Conservation (phyloP, 148 eudicot species). For the Heliamphora exappendiculata region DNA sequence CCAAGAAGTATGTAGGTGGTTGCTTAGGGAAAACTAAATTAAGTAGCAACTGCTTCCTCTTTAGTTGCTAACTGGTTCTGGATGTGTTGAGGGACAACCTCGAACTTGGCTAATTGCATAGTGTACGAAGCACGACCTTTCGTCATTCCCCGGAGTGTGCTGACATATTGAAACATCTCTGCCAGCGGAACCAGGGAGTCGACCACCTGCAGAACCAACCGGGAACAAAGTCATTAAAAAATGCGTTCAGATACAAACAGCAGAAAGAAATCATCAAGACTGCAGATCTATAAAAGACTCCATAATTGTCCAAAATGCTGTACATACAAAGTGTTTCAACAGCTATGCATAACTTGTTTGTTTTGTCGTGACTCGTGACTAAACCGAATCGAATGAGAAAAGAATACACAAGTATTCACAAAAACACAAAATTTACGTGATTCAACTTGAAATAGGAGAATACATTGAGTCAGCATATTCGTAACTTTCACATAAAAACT, state of each 20-base stretch:
- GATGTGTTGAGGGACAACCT: slow-evolving; percentile 93
- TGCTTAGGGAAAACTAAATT: background rate
- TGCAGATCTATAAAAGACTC: background rate
- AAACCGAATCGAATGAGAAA: too few relatives aligned
- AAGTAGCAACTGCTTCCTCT: slow-evolving; percentile 77
- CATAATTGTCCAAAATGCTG: background rate
- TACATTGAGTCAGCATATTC: too few relatives aligned
- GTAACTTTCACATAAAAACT: too few relatives aligned
- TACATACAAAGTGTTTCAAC: too few relatives aligned
- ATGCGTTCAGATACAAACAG: background rate
- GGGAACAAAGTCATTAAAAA: background rate
- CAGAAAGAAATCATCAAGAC: background rate
- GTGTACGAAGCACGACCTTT: slow-evolving; percentile 94
- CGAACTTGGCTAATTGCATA: slow-evolving; percentile 90
- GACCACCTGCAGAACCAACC: slow-evolving; percentile 52
- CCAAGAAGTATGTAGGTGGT: slow-evolving; percentile 4
- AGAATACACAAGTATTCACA: too few relatives aligned
- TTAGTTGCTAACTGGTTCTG: slow-evolving; percentile 81
- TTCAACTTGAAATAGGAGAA: too few relatives aligned
- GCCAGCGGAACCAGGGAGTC: slow-evolving; percentile 84
- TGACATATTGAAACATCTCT: slow-evolving; percentile 96
- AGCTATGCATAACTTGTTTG: background rate
- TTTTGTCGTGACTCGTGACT: background rate
- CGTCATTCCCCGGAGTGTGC: slow-evolving; percentile 83
- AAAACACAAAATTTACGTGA: too few relatives aligned